Percentiles rank a stretch among this genome's conserved stretches.
These are phyloP conservation scores for Mycena vitilis DNA, from an alignment of 768 basidiomycete genomes.

Conservation along the genomic window DNA sequence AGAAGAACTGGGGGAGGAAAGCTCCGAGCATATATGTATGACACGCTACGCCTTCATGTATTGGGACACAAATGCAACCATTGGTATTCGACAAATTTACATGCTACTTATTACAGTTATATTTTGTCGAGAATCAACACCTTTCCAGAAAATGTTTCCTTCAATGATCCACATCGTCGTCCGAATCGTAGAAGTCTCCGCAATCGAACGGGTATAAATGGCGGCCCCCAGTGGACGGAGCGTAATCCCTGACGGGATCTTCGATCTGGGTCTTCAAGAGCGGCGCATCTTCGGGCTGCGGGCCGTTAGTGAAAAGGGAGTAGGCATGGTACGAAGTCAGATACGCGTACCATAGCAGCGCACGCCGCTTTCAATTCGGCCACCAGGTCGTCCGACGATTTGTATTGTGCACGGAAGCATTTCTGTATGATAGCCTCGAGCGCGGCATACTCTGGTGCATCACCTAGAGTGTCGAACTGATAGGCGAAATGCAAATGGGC, in stretches of 20 bases:
- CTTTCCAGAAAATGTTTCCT: too few species aligned
- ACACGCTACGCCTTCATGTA: too few species aligned
- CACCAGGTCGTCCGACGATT: constrained; percentile 7
- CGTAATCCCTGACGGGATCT: not conserved
- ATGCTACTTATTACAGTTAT: too few species aligned
- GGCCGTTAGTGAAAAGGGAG: not conserved
- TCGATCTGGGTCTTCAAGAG: not conserved
- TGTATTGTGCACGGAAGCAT: not conserved
- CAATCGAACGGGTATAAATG: not conserved
- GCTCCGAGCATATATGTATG: too few species aligned
- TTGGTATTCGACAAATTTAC: too few species aligned
- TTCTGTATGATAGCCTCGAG: constrained; percentile 6
- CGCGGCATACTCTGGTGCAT: constrained; percentile 9
- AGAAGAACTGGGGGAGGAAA: too few species aligned
- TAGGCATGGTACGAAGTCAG: not conserved
- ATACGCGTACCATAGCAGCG: constrained; percentile 3
- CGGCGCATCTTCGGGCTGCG: not conserved
- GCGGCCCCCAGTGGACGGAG: not conserved
- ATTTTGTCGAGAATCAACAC: too few species aligned
- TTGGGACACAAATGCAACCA: too few species aligned
- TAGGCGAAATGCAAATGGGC: constrained; percentile 2
- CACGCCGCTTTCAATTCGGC: constrained; percentile 1
- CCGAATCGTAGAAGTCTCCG: not conserved
- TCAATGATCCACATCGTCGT: too few species aligned
- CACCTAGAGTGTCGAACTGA: constrained; percentile 3